Percentiles rank a stretch among this genome's conserved stretches.
These are phyloP conservation scores for Suillus decipiens DNA, from an alignment of 768 basidiomycete species.

Conservation along the genomic window DNA sequence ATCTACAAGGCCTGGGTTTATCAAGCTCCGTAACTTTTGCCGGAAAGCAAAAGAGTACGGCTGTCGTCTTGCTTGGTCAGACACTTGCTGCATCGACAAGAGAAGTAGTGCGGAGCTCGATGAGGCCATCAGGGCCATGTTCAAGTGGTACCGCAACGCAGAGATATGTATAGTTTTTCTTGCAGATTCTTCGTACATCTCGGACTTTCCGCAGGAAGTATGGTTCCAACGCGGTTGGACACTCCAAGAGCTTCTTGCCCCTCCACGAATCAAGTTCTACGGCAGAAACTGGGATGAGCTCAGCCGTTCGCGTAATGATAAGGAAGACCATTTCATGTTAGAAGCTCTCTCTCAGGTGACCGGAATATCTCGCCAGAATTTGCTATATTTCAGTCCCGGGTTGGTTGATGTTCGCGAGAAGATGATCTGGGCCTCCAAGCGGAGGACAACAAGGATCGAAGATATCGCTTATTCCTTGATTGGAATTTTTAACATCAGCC, in stretches of 20 bases:
- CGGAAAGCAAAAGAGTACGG: slow-evolving; percentile 15
- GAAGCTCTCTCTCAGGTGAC: slow-evolving; percentile 16
- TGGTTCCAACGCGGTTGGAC: slow-evolving; percentile 26
- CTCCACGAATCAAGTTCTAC: slow-evolving; percentile 24
- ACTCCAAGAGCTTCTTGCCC: slow-evolving; percentile 23
- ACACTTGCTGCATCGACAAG: slow-evolving; percentile 31
- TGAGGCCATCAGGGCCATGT: slow-evolving; percentile 33
- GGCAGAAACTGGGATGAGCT: slow-evolving; percentile 18
- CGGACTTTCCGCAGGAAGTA: slow-evolving; percentile 18
- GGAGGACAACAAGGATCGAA: slow-evolving; percentile 28
- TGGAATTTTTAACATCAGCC: slow-evolving; percentile 27
- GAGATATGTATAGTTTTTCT: slow-evolving; percentile 25
- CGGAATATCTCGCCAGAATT: slow-evolving; percentile 13
- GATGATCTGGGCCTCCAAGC: slow-evolving; percentile 26
- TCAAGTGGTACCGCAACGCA: slow-evolving; percentile 24
- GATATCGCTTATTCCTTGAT: slow-evolving; percentile 29
- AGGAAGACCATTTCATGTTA: slow-evolving; percentile 20
- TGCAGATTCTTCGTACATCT: slow-evolving; percentile 6
- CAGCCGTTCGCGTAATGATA: slow-evolving; percentile 19
- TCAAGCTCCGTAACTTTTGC: slow-evolving; percentile 21
- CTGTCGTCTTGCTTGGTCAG: slow-evolving; percentile 25
- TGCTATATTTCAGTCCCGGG: slow-evolving; percentile 24
- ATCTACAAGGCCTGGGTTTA: slow-evolving; percentile 10
- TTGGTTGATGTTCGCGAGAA: slow-evolving; percentile 22
- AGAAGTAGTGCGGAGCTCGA: slow-evolving; percentile 31